A percentile compares a stretch with the other conserved stretches of the same genome.
Conservation (phyloP, 306 rosid species). For the Cicer arietinum region DNA sequence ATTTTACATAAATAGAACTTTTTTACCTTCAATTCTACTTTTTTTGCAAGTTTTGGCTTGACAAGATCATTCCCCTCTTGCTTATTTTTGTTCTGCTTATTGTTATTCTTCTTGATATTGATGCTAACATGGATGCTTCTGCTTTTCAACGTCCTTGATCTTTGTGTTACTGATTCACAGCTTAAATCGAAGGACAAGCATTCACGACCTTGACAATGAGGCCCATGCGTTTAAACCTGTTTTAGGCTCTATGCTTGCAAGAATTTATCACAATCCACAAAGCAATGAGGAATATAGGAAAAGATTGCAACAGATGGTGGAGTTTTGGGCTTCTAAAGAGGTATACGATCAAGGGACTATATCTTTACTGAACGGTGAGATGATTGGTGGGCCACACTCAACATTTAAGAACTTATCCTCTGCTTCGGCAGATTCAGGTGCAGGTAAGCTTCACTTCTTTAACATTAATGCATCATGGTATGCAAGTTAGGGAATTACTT, state of each 20-base stretch:
- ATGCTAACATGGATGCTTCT: slow-evolving; percentile 14
- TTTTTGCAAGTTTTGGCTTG: background rate
- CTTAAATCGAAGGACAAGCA: slow-evolving; percentile 63
- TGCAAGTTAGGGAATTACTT: slow-evolving; percentile 33
- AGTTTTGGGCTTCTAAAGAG: slow-evolving; percentile 90
- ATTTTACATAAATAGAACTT: background rate
- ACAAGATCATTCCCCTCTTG: background rate
- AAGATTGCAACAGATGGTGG: slow-evolving; percentile 86
- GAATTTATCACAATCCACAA: slow-evolving; percentile 92
- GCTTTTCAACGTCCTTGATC: slow-evolving; percentile 39
- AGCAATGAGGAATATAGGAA: slow-evolving; percentile 84
- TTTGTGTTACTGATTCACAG: slow-evolving; percentile 55
- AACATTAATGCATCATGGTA: background rate
- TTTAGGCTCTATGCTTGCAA: slow-evolving; percentile 91
- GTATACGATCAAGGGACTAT: slow-evolving; percentile 84
- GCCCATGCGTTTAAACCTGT: slow-evolving; percentile 86
- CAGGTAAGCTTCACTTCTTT: slow-evolving; percentile 56
- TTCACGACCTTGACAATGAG: slow-evolving; percentile 76
- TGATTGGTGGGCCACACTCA: slow-evolving; percentile 75
- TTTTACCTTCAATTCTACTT: background rate
- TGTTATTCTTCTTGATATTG: slow-evolving; percentile 36
- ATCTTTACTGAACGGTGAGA: slow-evolving; percentile 70
- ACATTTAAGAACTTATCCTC: slow-evolving; percentile 63
- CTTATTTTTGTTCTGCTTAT: slow-evolving; percentile 18
- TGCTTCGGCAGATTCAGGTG: slow-evolving; percentile 61